Base-by-base conservation (phyloP, 2,329 filamentous ascomycete species). In the Diaporthe nobilis region DNA sequence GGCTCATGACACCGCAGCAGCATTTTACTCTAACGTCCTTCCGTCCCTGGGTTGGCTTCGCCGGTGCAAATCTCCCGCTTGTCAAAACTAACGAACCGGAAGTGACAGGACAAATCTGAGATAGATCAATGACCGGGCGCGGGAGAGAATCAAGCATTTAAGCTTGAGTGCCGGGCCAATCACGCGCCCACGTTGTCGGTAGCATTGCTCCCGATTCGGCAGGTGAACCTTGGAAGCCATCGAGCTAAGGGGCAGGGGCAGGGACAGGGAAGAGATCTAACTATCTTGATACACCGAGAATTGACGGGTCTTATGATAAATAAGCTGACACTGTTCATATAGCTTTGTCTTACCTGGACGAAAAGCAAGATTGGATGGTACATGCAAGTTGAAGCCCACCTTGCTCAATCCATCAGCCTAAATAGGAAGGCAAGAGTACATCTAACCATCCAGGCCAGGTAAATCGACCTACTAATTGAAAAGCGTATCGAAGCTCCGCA, bases 51-150 rank as follows among this genome's bases (percentile, higher is more conserved):
- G 42, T 70, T 70, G 65, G 65, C 65, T 70, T 53, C 28, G 65
- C 34, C 49, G 49, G 42, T 42, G 65, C 34, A 31, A 70, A 55
- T 70, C 47, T 70, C 65, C 34, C 65, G 65, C 65, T 70, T 70
- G 65, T 31, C 65, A 70, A 28, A 39, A 70, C 65, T 39, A 42
- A 28, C 65, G 49, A 70, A 70, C 65, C 47, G 49, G 17, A 55
- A 70, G 49, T 9, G n/a, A 8, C 34, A 22, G 15, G 1, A 55
- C 17, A 20, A 55, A 55, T 70, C 34, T 42, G 51, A 42, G 34
- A 55, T 15, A 53, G 49, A 55, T 42, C 65, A 28, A 55, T 55
- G n/a, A 42, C n/a, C n/a, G 34, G 3, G 20, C 13, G 34, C 22
- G 8, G 49, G 8, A 22, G n/a, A 70, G 34, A 42, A 55, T 28